A percentile compares a stretch with the other conserved stretches of the same genome.
These are phyloP conservation scores for Cajanus cajan DNA, from an alignment of 306 rosid genomes.

Conservation along the genomic window DNA sequence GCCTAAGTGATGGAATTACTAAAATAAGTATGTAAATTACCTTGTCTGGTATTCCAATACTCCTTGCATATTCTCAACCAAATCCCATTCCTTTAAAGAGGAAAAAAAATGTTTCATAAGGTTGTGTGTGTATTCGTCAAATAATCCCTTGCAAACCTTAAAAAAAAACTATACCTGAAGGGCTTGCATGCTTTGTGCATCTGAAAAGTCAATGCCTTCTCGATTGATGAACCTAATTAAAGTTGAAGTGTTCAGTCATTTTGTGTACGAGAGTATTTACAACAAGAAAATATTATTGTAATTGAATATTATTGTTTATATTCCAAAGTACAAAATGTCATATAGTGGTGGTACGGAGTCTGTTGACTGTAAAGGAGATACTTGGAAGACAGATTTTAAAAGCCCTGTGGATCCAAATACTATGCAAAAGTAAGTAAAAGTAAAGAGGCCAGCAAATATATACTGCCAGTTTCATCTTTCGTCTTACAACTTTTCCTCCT, in stretches of 20 bases:
- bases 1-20: conserved; percentile 3
- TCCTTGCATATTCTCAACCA: conserved; percentile 94
- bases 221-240: conserved; percentile 80
- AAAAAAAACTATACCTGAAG: conserved; percentile 65
- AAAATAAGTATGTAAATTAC: conserved; percentile 42
- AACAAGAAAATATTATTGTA: not conserved
- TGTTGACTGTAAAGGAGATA: not conserved
- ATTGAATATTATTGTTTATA: not conserved
- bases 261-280: conserved; percentile 3
- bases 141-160: conserved; percentile 23
- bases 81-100: conserved; percentile 88
- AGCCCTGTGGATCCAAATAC: not conserved
- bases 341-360: not conserved
- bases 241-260: conserved; percentile 23
- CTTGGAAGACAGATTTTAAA: not conserved
- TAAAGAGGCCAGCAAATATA: not conserved
- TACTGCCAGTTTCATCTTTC: not conserved
- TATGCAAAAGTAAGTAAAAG: not conserved
- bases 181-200: conserved; percentile 96
- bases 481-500: not conserved
- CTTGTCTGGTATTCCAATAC: conserved; percentile 95
- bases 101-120: conserved; percentile 28
- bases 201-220: conserved; percentile 98
- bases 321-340: not conserved
- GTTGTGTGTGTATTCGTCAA: conserved; percentile 31